phyloP scores from a whole-genome alignment of 257 asterid genomes.

The Haberlea rhodopensis region DNA sequence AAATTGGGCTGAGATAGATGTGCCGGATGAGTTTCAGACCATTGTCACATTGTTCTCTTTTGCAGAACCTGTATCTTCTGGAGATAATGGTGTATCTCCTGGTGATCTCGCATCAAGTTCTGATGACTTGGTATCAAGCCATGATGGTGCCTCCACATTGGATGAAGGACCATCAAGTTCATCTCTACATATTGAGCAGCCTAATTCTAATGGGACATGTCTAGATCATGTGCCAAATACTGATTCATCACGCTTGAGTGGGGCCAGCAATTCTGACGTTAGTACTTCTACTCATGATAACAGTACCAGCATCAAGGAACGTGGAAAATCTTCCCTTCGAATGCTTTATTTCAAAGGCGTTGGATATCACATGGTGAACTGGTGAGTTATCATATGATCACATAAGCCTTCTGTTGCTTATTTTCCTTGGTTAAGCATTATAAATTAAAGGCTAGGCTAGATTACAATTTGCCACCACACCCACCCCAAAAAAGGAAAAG shows the following conservation, averaged over 20 bases:
- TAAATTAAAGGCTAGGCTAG: neutral
- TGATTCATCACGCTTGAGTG: conserved; percentile 38
- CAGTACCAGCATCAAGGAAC: conserved; percentile 57
- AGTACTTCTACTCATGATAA: conserved; percentile 57
- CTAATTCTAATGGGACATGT: conserved; percentile 48
- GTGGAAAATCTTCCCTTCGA: conserved; percentile 62
- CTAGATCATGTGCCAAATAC: conserved; percentile 39
- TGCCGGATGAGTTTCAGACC: conserved; percentile 89
- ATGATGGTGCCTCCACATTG: conserved; percentile 41
- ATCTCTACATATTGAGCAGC: conserved; percentile 38
- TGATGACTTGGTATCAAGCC: conserved; percentile 32
- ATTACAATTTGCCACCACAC: no score
- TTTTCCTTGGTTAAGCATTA: conserved; percentile 17
- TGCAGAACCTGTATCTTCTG: conserved; percentile 47
- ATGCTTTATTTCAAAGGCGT: conserved; percentile 73
- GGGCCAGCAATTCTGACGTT: conserved; percentile 46
- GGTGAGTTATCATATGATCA: conserved; percentile 54
- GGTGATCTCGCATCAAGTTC: conserved; percentile 39
- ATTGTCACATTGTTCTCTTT: conserved; percentile 59
- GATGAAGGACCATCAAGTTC: conserved; percentile 43
- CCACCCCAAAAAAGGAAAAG: neutral
- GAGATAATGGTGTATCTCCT: conserved; percentile 40
- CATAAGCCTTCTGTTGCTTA: conserved; percentile 10
- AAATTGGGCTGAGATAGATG: conserved; percentile 95
- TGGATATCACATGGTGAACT: conserved; percentile 98